These are phyloP conservation scores for Boletus pseudo-olivaceus DNA, from an alignment of 768 basidiomycete species.

Conservation along the genomic window DNA sequence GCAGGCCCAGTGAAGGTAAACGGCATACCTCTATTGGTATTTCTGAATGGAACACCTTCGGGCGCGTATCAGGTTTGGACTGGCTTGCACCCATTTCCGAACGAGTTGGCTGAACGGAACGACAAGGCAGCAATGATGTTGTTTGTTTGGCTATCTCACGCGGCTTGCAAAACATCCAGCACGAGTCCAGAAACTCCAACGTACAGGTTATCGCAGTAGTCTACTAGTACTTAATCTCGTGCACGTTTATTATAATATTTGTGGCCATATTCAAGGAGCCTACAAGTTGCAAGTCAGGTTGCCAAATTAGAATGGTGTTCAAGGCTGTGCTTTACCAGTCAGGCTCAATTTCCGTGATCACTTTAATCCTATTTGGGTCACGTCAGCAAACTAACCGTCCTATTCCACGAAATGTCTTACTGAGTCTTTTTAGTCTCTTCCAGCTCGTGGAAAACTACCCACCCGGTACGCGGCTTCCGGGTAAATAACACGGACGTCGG, in stretches of 20 bases:
- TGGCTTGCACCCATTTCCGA: constrained; percentile 62
- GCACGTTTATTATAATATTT: constrained; percentile 38
- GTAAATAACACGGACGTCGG: constrained; percentile 95
- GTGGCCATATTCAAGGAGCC: constrained; percentile 51
- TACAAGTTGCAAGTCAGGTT: constrained; percentile 17
- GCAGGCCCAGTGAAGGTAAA: not conserved
- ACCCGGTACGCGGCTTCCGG: constrained; percentile 82
- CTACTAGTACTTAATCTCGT: too few relatives aligned
- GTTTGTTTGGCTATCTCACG: constrained; percentile 14
- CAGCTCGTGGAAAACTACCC: constrained; percentile 95
- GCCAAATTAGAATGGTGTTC: not conserved
- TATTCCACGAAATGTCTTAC: constrained; percentile 40
- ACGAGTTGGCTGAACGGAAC: not conserved
- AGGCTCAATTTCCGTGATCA: constrained; percentile 91
- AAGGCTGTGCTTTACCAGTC: constrained; percentile 65
- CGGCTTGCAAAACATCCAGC: not conserved
- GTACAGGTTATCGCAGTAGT: too few relatives aligned
- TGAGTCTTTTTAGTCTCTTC: constrained; percentile 95
- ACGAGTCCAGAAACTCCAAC: not conserved
- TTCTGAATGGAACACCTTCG: constrained; percentile 57
- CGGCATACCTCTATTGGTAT: constrained; percentile 49
- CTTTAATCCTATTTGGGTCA: constrained; percentile 62
- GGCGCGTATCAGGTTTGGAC: constrained; percentile 53
- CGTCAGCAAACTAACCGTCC: constrained; percentile 8
- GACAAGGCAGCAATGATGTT: not conserved